Conservation (phyloP, 495 filamentous ascomycete species). For the Trypethelium eluteriae region DNA sequence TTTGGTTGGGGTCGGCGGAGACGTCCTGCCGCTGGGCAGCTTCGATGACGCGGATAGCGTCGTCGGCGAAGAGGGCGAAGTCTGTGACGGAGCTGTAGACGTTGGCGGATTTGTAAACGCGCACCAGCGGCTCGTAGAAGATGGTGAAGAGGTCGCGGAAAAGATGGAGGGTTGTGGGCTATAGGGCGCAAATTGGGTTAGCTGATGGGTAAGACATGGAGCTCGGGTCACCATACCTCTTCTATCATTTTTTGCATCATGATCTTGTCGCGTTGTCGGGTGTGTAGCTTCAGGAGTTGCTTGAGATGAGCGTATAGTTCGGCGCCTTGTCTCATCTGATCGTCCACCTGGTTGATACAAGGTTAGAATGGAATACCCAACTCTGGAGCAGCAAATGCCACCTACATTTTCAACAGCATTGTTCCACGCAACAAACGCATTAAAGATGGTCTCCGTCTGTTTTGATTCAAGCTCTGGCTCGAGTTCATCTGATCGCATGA, state of each 20-base stretch:
- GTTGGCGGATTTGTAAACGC: slow-evolving; percentile 97
- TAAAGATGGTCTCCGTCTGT: slow-evolving; percentile 78
- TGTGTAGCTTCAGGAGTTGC: slow-evolving; percentile 87
- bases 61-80: slow-evolving; percentile 85
- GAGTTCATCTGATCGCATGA: slow-evolving; percentile 68
- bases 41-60: slow-evolving; percentile 82
- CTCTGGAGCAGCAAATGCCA: slow-evolving; percentile 12
- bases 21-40: slow-evolving; percentile 85
- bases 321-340: slow-evolving; percentile 78
- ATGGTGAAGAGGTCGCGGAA: slow-evolving; percentile 97
- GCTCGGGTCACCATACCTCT: slow-evolving; percentile 44
- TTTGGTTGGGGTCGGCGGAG: slow-evolving; percentile 92
- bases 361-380: background rate
- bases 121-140: slow-evolving; percentile 93
- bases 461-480: slow-evolving; percentile 57
- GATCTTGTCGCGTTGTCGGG: slow-evolving; percentile 83
- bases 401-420: slow-evolving; percentile 77
- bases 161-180: slow-evolving; percentile 78
- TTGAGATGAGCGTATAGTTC: slow-evolving; percentile 90
- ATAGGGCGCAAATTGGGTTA: background rate
- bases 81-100: slow-evolving; percentile 96
- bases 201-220: background rate
- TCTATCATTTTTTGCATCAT: slow-evolving; percentile 97
- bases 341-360: slow-evolving; percentile 44
- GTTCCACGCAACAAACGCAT: slow-evolving; percentile 96